These are phyloP conservation scores for Graphilbum ipis-grandicollis DNA, from an alignment of 2,329 filamentous ascomycete species.

Conservation along the genomic window DNA sequence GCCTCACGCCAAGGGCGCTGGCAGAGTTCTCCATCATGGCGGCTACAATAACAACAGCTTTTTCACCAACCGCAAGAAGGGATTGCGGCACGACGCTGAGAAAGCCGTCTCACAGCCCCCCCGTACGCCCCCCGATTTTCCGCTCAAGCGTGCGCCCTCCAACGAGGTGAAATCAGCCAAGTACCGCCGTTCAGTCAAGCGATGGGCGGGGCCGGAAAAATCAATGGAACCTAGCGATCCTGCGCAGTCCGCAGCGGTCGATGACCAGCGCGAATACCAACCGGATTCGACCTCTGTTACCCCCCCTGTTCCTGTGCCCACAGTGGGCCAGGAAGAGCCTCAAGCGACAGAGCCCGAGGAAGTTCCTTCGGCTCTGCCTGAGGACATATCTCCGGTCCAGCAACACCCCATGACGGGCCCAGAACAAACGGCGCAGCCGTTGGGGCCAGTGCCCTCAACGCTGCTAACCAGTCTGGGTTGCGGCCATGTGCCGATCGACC, in stretches of 20 bases:
- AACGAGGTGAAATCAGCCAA: conserved; percentile 1
- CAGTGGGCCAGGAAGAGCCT: too few relatives aligned
- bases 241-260: background rate
- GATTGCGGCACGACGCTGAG: too few relatives aligned
- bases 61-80: too few relatives aligned
- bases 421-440: too few relatives aligned
- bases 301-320: too few relatives aligned
- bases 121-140: conserved; percentile 18
- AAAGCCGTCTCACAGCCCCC: conserved; percentile 14
- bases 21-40: too few relatives aligned
- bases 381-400: background rate
- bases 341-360: too few relatives aligned
- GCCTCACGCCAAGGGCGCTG: too few relatives aligned
- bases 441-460: conserved; percentile 9
- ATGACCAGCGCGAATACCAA: background rate
- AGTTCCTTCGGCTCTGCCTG: background rate
- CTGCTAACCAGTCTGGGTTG: conserved; percentile 1
- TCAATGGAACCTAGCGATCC: conserved; percentile 7
- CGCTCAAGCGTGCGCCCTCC: conserved; percentile 9
- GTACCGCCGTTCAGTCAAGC: conserved; percentile 26
- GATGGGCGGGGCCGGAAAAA: conserved; percentile 17
- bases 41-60: too few relatives aligned
- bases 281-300: too few relatives aligned
- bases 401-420: too few relatives aligned
- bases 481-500: conserved; percentile 20